Conservation (phyloP, 23 red algal species). For the Agarophyton chilense region DNA sequence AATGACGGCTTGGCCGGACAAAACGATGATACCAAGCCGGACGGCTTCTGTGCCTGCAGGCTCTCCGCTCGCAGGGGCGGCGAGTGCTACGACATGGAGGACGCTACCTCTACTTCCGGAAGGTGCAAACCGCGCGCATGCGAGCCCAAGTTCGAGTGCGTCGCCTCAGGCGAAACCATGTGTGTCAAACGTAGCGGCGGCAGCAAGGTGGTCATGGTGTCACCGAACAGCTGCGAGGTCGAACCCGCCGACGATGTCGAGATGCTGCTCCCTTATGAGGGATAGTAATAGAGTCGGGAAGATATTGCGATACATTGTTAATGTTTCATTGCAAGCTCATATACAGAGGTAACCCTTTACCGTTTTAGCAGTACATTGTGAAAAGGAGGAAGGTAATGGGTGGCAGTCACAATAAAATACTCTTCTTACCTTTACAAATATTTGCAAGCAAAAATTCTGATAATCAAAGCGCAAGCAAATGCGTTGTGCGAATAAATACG, state of each 20-base stretch:
- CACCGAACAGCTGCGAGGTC: background rate
- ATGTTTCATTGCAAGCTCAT: too few species aligned
- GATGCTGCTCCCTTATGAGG: conserved; percentile 17
- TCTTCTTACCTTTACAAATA: too few species aligned
- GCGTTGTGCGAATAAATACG: too few species aligned
- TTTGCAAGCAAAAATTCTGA: too few species aligned
- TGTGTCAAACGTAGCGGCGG: conserved; percentile 2
- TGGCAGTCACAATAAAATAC: too few species aligned
- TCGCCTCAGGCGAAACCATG: background rate
- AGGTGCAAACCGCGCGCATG: background rate
- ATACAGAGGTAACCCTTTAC: too few species aligned
- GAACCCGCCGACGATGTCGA: background rate
- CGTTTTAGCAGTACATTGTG: too few species aligned
- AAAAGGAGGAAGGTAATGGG: too few species aligned
- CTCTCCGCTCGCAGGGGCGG: background rate
- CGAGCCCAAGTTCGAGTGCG: conserved; percentile 19
- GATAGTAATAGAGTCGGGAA: too few species aligned
- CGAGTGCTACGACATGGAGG: conserved; percentile 24
- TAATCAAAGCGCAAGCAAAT: too few species aligned
- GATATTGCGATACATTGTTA: too few species aligned
- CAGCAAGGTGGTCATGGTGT: conserved; percentile 4
- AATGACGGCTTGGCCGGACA: background rate
- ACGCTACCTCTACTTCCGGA: background rate
- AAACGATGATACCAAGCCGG: background rate
- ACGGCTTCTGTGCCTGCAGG: background rate